A percentile compares a stretch with the other conserved stretches of the same genome.
Conservation (phyloP, 2,329 filamentous ascomycete genomes). For the Fusarium continuum region DNA sequence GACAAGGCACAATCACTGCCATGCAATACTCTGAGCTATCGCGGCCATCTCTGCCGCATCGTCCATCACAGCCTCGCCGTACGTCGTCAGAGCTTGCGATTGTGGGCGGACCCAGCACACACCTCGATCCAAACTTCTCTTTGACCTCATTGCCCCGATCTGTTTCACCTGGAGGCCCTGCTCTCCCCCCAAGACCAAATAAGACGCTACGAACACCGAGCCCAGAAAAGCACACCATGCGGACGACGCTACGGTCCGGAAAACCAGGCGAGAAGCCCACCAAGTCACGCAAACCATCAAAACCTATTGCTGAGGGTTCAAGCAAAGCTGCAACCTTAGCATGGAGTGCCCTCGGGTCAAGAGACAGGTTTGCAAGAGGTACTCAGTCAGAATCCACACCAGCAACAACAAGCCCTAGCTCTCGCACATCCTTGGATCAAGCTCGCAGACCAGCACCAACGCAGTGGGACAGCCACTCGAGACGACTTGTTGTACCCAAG, state of each 20-base stretch:
- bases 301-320: conserved; percentile 60
- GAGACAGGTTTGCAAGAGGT: conserved; percentile 48
- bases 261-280: conserved; percentile 55
- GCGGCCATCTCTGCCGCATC: conserved; percentile 67
- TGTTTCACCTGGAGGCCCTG: conserved; percentile 45
- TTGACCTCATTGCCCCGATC: conserved; percentile 40
- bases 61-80: conserved; percentile 65
- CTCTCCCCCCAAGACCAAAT: conserved; percentile 47
- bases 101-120: conserved; percentile 46
- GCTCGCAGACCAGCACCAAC: conserved; percentile 47
- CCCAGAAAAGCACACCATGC: conserved; percentile 69
- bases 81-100: conserved; percentile 61
- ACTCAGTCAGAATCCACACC: conserved; percentile 39
- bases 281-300: conserved; percentile 55
- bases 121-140: conserved; percentile 22
- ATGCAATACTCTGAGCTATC: conserved; percentile 83
- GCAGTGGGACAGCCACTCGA: conserved; percentile 65
- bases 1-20: conserved; percentile 82
- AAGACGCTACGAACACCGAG: conserved; percentile 60
- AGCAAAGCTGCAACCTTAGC: conserved; percentile 72
- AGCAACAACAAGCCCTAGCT: conserved; percentile 25
- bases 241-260: conserved; percentile 66
- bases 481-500: conserved; percentile 57
- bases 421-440: conserved; percentile 47
- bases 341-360: conserved; percentile 61